Base-by-base conservation (phyloP, 2,329 filamentous ascomycete genomes). In the Penicillium sp. region DNA sequence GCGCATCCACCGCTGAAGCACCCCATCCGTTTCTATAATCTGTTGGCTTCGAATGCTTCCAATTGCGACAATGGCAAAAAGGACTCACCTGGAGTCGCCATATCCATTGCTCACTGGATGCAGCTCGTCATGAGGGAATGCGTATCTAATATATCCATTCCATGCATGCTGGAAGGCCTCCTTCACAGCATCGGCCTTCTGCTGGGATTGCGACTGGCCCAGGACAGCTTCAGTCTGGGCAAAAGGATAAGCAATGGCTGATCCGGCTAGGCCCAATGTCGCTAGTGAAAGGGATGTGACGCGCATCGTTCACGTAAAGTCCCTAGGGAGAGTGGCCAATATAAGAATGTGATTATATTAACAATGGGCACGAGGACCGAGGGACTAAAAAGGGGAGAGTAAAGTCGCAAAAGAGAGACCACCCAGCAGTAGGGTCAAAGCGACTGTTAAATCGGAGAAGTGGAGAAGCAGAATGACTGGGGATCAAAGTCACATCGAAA, bases 71-170 rank as follows among this genome's bases (percentile, higher is more conserved):
- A 23, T 27, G 4, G 23, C 13, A 25, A 39, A 20, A 10, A 18
- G 28, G 28, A 31, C 74, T 56, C 72, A 89, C 87, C 87, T 80
- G 47, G 88, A 87, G 66, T 95, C 83, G 20, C 76, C 75, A 52
- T 72, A 85, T 0, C 69, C 70, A 57, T 89, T 88, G 35, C 78
- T 80, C 12, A 88, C 75, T 0, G 89, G 88, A 53, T 75, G 76
- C 8, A 95, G 73, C 39, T 89, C 87, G 66, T 95, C 89, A 58
- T 88, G 81, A 1, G 86, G 87, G 54, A 88, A 91, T 0, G 88
- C 88, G 69, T 88, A 82, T 69, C 81, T 72, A 61, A 81, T 80
- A 66, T 92, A 92, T 1, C 84, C 86, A 50, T 83, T 71, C 86
- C 87, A 91, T 2, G 86, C 84, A 59, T 79, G 78, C 49, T 80